A percentile compares a stretch with the other conserved stretches of the same genome.
These are phyloP conservation scores for Calonectria montana DNA, from an alignment of 2,329 filamentous ascomycete genomes.

Conservation along the genomic window DNA sequence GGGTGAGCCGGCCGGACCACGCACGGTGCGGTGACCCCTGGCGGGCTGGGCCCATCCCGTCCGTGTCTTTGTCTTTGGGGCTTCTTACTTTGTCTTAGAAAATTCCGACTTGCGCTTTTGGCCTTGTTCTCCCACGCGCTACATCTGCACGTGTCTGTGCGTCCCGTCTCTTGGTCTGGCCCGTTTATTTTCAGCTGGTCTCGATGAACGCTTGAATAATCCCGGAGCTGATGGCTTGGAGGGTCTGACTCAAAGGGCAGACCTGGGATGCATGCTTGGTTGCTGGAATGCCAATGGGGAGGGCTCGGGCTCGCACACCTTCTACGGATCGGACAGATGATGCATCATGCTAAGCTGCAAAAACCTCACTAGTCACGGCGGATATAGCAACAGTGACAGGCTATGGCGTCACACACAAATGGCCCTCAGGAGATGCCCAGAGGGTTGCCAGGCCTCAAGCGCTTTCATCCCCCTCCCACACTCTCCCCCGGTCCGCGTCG, in stretches of 20 bases:
- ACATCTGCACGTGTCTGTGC: not conserved
- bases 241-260: too few relatives aligned
- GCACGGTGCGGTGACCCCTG: too few relatives aligned
- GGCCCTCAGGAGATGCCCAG: not conserved
- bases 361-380: not conserved
- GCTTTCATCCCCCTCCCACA: not conserved
- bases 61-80: not conserved
- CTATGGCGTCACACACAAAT: not conserved
- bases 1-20: not conserved
- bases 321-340: not conserved
- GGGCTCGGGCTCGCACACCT: not conserved
- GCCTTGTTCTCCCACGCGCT: not conserved
- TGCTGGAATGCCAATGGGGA: not conserved
- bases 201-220: not conserved
- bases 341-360: constrained; percentile 1
- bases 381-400: not conserved
- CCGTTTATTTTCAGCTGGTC: not conserved
- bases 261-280: too few relatives aligned
- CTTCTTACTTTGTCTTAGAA: not conserved
- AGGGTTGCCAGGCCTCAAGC: not conserved
- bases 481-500: not conserved
- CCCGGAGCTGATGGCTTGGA: too few relatives aligned
- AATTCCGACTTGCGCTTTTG: not conserved
- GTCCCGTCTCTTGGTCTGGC: not conserved
- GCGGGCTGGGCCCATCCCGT: not conserved